phyloP scores from a whole-genome alignment of 23 red algal species.

The Gracilaria domingensis region DNA sequence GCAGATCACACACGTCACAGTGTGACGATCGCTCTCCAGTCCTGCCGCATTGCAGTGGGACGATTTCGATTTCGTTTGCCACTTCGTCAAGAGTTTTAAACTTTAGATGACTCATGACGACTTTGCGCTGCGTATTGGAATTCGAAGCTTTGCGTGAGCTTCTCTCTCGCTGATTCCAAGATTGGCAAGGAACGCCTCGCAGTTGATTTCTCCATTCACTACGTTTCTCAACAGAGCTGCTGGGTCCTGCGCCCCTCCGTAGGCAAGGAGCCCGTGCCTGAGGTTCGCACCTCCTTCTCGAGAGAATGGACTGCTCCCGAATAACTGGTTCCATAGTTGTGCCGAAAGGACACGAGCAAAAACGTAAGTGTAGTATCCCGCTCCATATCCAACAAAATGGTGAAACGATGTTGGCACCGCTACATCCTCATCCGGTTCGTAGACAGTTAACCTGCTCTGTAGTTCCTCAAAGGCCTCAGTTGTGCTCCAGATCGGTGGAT shows the following conservation, averaged over 20 bases:
- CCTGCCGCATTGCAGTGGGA: background rate
- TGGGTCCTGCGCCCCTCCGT: constrained; percentile 53
- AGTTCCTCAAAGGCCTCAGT: constrained; percentile 30
- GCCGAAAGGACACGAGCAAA: constrained; percentile 75
- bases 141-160: background rate
- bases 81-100: no score
- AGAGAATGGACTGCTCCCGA: constrained; percentile 65
- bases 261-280: constrained; percentile 41
- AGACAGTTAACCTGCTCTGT: constrained; percentile 38
- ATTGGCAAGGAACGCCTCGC: constrained; percentile 34
- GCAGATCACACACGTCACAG: constrained; percentile 2
- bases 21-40: background rate
- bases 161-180: constrained; percentile 48
- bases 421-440: constrained; percentile 46
- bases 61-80: no score
- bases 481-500: constrained; percentile 41
- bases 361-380: constrained; percentile 81
- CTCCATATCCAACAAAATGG: constrained; percentile 83
- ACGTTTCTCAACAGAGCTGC: constrained; percentile 30
- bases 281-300: constrained; percentile 59
- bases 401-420: constrained; percentile 62
- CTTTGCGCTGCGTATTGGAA: background rate
- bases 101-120: background rate
- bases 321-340: constrained; percentile 68
- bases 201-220: constrained; percentile 44